Evolutionary conservation across 108 stramenopile species (phyloP).

Genomic region (Stephanodiscus triporus): DNA sequence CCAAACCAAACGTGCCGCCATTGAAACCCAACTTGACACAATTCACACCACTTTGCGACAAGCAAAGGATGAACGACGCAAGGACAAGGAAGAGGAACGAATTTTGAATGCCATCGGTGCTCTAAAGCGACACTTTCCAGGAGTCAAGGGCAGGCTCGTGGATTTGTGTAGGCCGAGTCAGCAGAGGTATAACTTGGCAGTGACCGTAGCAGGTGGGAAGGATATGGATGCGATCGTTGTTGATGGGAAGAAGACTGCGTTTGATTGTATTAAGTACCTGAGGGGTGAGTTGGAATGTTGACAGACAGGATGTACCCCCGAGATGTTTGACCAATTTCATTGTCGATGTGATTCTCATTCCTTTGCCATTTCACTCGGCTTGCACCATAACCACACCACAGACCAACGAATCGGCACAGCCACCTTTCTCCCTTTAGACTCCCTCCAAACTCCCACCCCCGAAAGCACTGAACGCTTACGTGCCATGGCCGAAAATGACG

Average conservation of each 20-base stretch:
- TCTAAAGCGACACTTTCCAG: slow-evolving; percentile 89
- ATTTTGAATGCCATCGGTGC: slow-evolving; percentile 74
- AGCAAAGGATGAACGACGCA: slow-evolving; percentile 79
- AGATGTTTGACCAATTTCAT: neutral
- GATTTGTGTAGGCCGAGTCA: slow-evolving; percentile 96
- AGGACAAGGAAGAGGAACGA: slow-evolving; percentile 87
- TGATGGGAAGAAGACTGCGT: slow-evolving; percentile 88
- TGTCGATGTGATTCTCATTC: neutral
- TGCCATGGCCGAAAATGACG: slow-evolving; percentile 74
- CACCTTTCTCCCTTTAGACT: slow-evolving; percentile 96
- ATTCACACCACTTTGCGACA: slow-evolving; percentile 81
- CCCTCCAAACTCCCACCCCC: slow-evolving; percentile 72
- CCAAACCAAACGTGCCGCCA: slow-evolving; percentile 65
- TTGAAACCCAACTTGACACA: slow-evolving; percentile 85
- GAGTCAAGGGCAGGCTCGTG: slow-evolving; percentile 92
- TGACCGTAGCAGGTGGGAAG: slow-evolving; percentile 96
- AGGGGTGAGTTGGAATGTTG: slow-evolving; percentile 48
- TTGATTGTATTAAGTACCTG: slow-evolving; percentile 95
- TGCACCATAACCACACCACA: neutral
- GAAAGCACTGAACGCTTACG: slow-evolving; percentile 89
- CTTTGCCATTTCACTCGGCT: neutral
- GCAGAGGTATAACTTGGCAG: slow-evolving; percentile 89
- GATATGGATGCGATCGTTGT: slow-evolving; percentile 97
- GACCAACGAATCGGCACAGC: slow-evolving; percentile 92
- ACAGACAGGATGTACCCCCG: neutral